Percentiles rank a stretch among this genome's conserved stretches.
These are phyloP conservation scores for Eutrema japonicum DNA, from an alignment of 345 rosid species.

Conservation along the genomic window DNA sequence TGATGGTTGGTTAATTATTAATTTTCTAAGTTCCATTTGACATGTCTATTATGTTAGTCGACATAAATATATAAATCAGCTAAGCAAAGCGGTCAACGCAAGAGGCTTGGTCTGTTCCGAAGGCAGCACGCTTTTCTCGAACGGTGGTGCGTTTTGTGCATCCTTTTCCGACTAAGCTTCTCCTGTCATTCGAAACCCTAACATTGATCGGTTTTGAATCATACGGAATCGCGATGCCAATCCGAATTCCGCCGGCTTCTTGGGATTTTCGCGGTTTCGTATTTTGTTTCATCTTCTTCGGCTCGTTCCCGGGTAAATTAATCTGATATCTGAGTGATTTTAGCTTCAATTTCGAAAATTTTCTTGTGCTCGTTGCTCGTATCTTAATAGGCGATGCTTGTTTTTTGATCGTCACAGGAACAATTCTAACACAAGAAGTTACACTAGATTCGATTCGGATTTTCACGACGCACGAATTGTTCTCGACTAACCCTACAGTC, in stretches of 20 bases:
- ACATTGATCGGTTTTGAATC: constrained; percentile 10
- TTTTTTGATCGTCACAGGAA: constrained; percentile 42
- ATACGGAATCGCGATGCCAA: constrained; percentile 37
- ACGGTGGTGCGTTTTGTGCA: neutral
- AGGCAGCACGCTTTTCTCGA: constrained; percentile 14
- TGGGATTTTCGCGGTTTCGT: constrained; percentile 27
- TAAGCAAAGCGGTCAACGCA: constrained; percentile 38
- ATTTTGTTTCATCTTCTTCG: constrained; percentile 31
- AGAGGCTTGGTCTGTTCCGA: constrained; percentile 28
- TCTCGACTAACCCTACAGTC: constrained; percentile 53
- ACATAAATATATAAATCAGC: neutral
- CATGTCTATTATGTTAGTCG: neutral
- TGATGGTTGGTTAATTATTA: neutral
- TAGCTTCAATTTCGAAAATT: constrained; percentile 10
- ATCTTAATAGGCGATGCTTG: neutral
- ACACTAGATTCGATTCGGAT: constrained; percentile 60
- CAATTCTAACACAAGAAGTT: constrained; percentile 52
- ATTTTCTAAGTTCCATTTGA: neutral
- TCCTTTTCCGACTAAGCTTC: constrained; percentile 2
- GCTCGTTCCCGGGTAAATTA: constrained; percentile 38
- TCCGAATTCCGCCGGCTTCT: constrained; percentile 19
- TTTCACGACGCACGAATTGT: constrained; percentile 60
- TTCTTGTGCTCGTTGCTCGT: neutral
- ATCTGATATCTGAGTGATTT: constrained; percentile 1
- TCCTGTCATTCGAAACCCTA: constrained; percentile 12